Evolutionary conservation across 2,329 filamentous ascomycete species (phyloP).

Genomic region (Setomelanomma holmii): DNA sequence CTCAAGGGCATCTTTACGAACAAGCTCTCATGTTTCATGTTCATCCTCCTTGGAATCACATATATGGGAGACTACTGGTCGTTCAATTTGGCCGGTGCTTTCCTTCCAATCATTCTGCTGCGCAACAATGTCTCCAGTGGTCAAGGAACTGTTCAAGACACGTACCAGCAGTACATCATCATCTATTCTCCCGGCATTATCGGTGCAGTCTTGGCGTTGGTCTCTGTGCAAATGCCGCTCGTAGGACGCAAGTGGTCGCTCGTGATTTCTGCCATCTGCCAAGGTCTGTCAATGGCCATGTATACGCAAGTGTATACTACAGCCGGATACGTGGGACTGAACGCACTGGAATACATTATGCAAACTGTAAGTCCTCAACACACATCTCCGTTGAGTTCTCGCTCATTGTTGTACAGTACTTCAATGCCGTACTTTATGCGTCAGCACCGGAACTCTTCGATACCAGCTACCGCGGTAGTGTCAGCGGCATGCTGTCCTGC

Average conservation of each 20-base stretch:
- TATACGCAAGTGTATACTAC: constrained; percentile 38
- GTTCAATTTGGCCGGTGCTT: constrained; percentile 36
- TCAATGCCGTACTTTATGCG: constrained; percentile 39
- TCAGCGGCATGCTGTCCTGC: constrained; percentile 39
- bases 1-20: constrained; percentile 38
- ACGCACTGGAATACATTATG: constrained; percentile 43
- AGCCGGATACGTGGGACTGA: constrained; percentile 35
- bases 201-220: constrained; percentile 30
- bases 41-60: constrained; percentile 32
- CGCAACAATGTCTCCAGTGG: constrained; percentile 38
- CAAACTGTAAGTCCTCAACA: constrained; percentile 28
- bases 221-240: constrained; percentile 34
- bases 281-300: constrained; percentile 40
- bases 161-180: constrained; percentile 39
- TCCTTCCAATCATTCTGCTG: constrained; percentile 36
- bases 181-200: constrained; percentile 39
- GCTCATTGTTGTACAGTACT: constrained; percentile 25
- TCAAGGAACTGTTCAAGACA: constrained; percentile 29
- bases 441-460: constrained; percentile 40
- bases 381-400: neutral
- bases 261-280: constrained; percentile 35
- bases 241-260: constrained; percentile 39
- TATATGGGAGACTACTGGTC: constrained; percentile 46
- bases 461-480: constrained; percentile 37
- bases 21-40: constrained; percentile 32